A percentile compares a stretch with the other conserved stretches of the same genome.
Evolutionary conservation across 2,329 filamentous ascomycete genomes (phyloP).

Genomic region (Talaromyces sp.): DNA sequence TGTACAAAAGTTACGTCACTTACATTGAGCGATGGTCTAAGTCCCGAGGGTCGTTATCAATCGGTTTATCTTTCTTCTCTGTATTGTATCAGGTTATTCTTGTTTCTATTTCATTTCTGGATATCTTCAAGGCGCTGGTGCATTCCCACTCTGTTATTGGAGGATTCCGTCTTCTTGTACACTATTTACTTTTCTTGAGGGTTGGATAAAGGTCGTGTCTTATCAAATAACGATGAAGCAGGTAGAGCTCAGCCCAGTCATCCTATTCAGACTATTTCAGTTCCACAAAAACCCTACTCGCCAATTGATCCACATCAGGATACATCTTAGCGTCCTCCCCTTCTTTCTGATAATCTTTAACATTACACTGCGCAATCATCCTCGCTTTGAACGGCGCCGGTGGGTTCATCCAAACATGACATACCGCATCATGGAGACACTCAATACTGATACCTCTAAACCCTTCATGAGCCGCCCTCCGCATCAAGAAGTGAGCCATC

Average conservation of each 20-base stretch:
- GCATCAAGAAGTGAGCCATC: slow-evolving; percentile 36
- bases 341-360: not conserved
- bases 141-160: not conserved
- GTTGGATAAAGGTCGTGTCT: not conserved
- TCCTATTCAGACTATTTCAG: not conserved
- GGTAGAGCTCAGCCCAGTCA: not conserved
- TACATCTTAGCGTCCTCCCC: not conserved
- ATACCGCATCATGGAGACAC: slow-evolving; percentile 23
- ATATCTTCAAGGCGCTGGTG: not conserved
- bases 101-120: not conserved
- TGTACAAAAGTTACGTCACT: slow-evolving; percentile 6
- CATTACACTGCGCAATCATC: not conserved
- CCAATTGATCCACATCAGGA: not conserved
- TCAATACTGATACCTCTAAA: slow-evolving; percentile 37
- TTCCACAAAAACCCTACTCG: slow-evolving; percentile 6
- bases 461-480: slow-evolving; percentile 31
- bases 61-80: slow-evolving; percentile 10
- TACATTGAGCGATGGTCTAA: not conserved
- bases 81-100: not conserved
- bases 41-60: not conserved
- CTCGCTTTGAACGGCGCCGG: slow-evolving; percentile 14
- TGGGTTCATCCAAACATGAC: slow-evolving; percentile 20
- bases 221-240: not conserved
- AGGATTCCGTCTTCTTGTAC: not conserved
- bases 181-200: not conserved